Evolutionary conservation across 2,329 filamentous ascomycete species (phyloP).

Genomic region (Xylariales sp.): DNA sequence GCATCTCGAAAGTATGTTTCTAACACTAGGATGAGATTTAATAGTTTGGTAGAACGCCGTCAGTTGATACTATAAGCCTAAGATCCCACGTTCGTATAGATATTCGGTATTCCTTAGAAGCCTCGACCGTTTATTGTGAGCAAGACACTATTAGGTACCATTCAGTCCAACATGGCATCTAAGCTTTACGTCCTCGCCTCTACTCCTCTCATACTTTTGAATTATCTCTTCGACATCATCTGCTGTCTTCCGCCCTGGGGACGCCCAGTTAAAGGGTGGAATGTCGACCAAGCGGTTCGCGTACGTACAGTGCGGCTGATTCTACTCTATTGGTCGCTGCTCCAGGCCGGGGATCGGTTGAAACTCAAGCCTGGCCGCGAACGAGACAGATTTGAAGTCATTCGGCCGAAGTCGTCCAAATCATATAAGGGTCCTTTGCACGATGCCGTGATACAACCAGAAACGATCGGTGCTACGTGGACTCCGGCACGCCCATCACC

Average conservation of each 20-base stretch:
- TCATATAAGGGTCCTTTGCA: constrained; percentile 29
- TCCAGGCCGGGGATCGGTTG: constrained; percentile 16
- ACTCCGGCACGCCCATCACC: constrained; percentile 25
- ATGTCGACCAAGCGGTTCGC: constrained; percentile 26
- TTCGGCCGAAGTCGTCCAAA: constrained; percentile 14
- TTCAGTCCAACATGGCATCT: constrained; percentile 15
- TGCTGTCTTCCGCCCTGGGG: constrained; percentile 12
- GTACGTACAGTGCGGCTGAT: constrained; percentile 31
- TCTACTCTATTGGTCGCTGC: constrained; percentile 18
- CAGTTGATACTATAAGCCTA: background rate
- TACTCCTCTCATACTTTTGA: constrained; percentile 25
- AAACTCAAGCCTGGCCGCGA: constrained; percentile 31
- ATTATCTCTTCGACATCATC: constrained; percentile 25
- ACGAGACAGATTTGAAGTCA: constrained; percentile 29
- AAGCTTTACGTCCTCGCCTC: constrained; percentile 15
- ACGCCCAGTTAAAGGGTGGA: constrained; percentile 29
- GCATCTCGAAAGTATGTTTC: no score
- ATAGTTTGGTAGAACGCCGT: background rate
- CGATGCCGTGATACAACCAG: constrained; percentile 14
- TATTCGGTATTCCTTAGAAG: background rate
- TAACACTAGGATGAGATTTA: background rate
- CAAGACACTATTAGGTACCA: background rate
- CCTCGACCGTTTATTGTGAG: background rate
- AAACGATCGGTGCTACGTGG: constrained; percentile 32
- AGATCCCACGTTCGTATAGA: background rate